Percentiles rank a stretch among this genome's conserved stretches.
These are phyloP conservation scores for Syncephalastrum contaminatum DNA, from an alignment of 371 early-diverging fungal genomes.

Conservation along the genomic window DNA sequence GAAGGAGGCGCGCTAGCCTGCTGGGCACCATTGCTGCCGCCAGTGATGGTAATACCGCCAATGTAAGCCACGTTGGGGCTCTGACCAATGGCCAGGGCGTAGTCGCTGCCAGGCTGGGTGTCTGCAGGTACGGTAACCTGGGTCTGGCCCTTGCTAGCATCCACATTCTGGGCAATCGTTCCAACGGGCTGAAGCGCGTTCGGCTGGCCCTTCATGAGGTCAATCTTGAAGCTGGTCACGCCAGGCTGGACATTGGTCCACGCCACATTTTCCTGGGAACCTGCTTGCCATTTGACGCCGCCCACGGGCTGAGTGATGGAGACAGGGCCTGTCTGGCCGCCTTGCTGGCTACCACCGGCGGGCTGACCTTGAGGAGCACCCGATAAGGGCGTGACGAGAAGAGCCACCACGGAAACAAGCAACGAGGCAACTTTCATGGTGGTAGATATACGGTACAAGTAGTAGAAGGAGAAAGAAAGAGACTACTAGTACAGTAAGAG, in stretches of 20 bases:
- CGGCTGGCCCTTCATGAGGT: constrained; percentile 40
- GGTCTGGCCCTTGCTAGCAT: constrained; percentile 31
- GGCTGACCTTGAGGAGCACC: no score
- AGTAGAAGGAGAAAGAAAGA: no score
- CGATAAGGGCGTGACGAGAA: no score
- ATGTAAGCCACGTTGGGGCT: constrained; percentile 36
- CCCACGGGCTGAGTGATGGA: constrained; percentile 33
- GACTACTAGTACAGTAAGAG: no score
- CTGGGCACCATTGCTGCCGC: not conserved
- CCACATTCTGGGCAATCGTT: constrained; percentile 29
- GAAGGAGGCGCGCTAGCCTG: constrained; percentile 10
- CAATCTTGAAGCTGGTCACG: constrained; percentile 25
- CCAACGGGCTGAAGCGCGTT: constrained; percentile 33
- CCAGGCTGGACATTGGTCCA: constrained; percentile 38
- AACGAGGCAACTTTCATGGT: no score
- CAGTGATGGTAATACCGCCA: constrained; percentile 26
- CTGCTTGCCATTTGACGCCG: constrained; percentile 38
- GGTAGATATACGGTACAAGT: no score
- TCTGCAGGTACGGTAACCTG: constrained; percentile 35
- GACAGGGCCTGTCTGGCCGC: constrained; percentile 24
- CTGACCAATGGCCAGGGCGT: constrained; percentile 40
- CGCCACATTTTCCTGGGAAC: constrained; percentile 27
- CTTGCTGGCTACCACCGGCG: no score
- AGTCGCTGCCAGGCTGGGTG: constrained; percentile 32
- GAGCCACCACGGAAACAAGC: no score